Evolutionary conservation across 345 rosid genomes (phyloP).

Genomic region (Physaria fendleri): DNA sequence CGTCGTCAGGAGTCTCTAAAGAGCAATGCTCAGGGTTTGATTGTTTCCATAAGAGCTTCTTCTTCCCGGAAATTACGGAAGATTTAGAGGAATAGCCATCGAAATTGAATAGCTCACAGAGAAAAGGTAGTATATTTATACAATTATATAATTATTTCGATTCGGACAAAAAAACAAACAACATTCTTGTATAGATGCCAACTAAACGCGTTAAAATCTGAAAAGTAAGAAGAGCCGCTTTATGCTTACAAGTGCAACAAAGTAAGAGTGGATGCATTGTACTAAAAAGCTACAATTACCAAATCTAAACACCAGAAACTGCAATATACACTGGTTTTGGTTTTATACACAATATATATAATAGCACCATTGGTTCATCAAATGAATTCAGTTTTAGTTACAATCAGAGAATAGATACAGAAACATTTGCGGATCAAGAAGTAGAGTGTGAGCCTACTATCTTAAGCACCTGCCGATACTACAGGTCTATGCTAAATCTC

Average conservation of each 20-base stretch:
- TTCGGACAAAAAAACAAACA: not conserved
- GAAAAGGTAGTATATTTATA: slow-evolving; percentile 23
- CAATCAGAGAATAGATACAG: slow-evolving; percentile 17
- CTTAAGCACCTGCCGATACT: not conserved
- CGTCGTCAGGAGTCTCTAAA: slow-evolving; percentile 14
- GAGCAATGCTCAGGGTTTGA: slow-evolving; percentile 64
- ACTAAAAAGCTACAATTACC: slow-evolving; percentile 12
- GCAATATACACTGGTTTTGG: not conserved
- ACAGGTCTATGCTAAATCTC: slow-evolving; percentile 11
- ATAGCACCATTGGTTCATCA: not conserved
- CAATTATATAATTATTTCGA: too few species aligned
- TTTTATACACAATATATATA: slow-evolving; percentile 13
- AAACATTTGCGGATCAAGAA: not conserved
- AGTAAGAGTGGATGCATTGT: not conserved
- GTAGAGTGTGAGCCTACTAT: not conserved
- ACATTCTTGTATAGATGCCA: not conserved
- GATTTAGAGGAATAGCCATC: slow-evolving; percentile 21
- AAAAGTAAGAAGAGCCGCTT: not conserved
- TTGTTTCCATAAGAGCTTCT: slow-evolving; percentile 64
- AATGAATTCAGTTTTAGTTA: slow-evolving; percentile 10
- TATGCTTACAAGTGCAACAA: not conserved
- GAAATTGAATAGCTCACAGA: slow-evolving; percentile 76
- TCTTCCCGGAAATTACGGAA: slow-evolving; percentile 33
- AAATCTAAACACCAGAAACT: slow-evolving; percentile 13
- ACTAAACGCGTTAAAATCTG: not conserved